Evolutionary conservation across 441 rosid genomes (phyloP).

Genomic region (Corymbia calophylla): DNA sequence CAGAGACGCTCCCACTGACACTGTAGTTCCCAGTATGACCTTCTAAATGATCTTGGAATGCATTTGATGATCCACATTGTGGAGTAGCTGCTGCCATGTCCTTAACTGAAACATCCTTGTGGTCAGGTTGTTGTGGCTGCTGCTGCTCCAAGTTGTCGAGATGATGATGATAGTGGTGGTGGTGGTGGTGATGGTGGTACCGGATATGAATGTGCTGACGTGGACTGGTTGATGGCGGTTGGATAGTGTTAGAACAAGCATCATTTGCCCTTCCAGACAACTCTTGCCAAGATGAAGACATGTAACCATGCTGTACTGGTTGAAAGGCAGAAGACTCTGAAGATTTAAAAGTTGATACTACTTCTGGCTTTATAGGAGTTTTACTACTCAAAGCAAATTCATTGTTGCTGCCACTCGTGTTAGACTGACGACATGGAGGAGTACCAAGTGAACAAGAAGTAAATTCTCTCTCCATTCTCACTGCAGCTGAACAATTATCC

Average conservation of each 20-base stretch:
- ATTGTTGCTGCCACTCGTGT: constrained; percentile 53
- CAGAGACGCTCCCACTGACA: constrained; percentile 57
- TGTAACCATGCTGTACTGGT: constrained; percentile 21
- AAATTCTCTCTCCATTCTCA: constrained; percentile 28
- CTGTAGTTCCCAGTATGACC: constrained; percentile 41
- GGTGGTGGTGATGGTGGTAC: constrained; percentile 14
- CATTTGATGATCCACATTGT: constrained; percentile 56
- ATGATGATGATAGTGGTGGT: constrained; percentile 14
- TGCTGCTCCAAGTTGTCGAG: constrained; percentile 14
- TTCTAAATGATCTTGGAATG: constrained; percentile 26
- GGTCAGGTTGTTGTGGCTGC: constrained; percentile 16
- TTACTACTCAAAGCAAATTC: constrained; percentile 47
- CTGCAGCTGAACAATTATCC: constrained; percentile 35
- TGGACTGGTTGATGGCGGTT: constrained; percentile 12
- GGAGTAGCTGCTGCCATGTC: constrained; percentile 21
- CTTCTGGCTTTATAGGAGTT: constrained; percentile 24
- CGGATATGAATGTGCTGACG: constrained; percentile 22
- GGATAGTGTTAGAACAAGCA: constrained; percentile 2
- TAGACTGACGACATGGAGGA: constrained; percentile 40
- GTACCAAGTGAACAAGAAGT: constrained; percentile 35
- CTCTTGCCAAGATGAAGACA: constrained; percentile 13
- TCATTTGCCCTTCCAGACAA: constrained; percentile 21
- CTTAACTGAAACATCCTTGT: constrained; percentile 22
- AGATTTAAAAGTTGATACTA: constrained; percentile 31
- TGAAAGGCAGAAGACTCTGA: constrained; percentile 32